phyloP scores from a whole-genome alignment of 1,139 yeast species.

The Saccharomyces hybrid region DNA sequence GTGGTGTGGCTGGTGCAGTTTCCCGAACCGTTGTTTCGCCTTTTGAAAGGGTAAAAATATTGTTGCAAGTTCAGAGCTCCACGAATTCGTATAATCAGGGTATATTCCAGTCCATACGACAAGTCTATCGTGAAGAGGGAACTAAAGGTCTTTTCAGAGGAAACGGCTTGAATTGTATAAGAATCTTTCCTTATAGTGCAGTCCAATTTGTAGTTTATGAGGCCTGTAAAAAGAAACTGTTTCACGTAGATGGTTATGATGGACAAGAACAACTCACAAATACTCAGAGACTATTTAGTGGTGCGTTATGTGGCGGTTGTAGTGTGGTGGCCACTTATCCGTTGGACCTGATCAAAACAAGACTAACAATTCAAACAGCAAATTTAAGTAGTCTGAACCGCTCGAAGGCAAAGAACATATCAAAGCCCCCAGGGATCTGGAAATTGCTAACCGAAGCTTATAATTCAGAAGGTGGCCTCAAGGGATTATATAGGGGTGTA shows the following conservation, averaged over 20 bases:
- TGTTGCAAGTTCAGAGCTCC: conserved; percentile 77
- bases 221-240: conserved; percentile 47
- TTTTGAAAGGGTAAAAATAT: conserved; percentile 85
- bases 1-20: conserved; percentile 86
- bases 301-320: conserved; percentile 73
- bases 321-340: conserved; percentile 88
- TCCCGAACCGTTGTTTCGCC: conserved; percentile 93
- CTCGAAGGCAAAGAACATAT: conserved; percentile 35
- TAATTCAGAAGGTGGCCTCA: conserved; percentile 69
- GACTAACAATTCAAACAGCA: conserved; percentile 86
- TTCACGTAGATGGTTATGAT: conserved; percentile 33
- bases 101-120: conserved; percentile 61
- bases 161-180: conserved; percentile 77
- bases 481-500: conserved; percentile 75
- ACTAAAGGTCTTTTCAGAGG: conserved; percentile 84
- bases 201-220: conserved; percentile 89
- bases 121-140: conserved; percentile 87
- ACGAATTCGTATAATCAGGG: conserved; percentile 58
- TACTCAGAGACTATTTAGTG: conserved; percentile 63
- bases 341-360: conserved; percentile 80
- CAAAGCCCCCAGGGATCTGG: conserved; percentile 62
- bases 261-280: conserved; percentile 37
- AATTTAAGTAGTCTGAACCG: conserved; percentile 46
- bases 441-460: conserved; percentile 53
- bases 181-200: conserved; percentile 91